Evolutionary conservation across 805 yeast genomes (phyloP), one percentile per base, ranked within the genome.

Genomic region (Candida xiaguanensis): DNA sequence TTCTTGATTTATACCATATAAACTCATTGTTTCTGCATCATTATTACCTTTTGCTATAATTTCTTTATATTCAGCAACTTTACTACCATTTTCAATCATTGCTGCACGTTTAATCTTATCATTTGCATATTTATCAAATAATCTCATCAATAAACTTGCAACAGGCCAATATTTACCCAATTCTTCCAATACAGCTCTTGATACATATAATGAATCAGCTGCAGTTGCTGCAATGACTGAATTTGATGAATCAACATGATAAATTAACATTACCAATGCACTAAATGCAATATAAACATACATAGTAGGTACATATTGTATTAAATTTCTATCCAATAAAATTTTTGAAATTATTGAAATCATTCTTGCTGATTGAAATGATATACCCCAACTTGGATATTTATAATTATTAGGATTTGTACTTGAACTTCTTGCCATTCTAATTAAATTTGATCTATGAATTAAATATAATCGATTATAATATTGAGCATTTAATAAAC

Each of bases 331-430:
- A 31, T 71, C 74, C 28, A 70, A 49, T 41, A 85, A 48, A 41
- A 75, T 78, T 35, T 79, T 78, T 20, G 78, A 70, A 39, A 85
- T 79, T 31, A 75, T 67, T 4, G 85, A 74, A 45, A 85, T 78
- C 78, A 82, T 79, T 50, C 85, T 77, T 1, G 93, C 88, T 1
- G 90, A 85, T 57, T 82, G 87, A 67, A 83, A 84, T 2, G 88
- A 84, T 41, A 84, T 82, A 8, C 89, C 86, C 82, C 86, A 79
- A n/a, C 84, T 76, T 5, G 87, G 86, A 53, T 78, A 80, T 48
- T 55, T 68, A 61, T 61, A 70, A 52, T 66, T 70, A 46, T 58
- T 62, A 12, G 72, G 70, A 39, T 59, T 59, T 1, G 69, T 59
- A 2, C 70, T 59, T 8, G 61, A 58, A 17, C 68, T 59, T 40